Percentiles rank a stretch among this genome's conserved stretches.
Evolutionary conservation across 768 basidiomycete species (phyloP).

Genomic region (Candolleomyces efflorescens): DNA sequence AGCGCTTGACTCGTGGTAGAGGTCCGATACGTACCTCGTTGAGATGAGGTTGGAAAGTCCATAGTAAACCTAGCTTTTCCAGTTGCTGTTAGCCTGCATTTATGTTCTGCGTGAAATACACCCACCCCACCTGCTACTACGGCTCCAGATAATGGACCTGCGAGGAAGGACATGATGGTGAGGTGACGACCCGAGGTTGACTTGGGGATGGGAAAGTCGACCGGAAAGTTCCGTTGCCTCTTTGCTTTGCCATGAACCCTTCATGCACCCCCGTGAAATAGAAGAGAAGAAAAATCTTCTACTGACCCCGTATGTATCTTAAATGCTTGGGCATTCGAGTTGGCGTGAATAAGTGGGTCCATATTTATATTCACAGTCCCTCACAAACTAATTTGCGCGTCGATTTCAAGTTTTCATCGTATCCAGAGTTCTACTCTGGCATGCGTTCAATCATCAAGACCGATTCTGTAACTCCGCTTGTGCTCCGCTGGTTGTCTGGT

Average conservation of each 20-base stretch:
- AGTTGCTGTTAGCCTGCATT: neutral
- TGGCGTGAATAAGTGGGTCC: too few relatives aligned
- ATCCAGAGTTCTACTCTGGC: neutral
- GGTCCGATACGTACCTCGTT: conserved; percentile 39
- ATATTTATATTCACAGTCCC: too few relatives aligned
- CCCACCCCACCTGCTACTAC: conserved; percentile 64
- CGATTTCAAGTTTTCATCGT: too few relatives aligned
- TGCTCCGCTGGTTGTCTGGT: neutral
- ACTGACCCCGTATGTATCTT: too few relatives aligned
- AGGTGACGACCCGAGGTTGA: neutral
- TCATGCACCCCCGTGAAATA: too few relatives aligned
- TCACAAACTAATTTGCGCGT: too few relatives aligned
- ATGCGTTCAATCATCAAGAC: neutral
- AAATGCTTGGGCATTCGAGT: too few relatives aligned
- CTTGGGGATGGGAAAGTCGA: neutral
- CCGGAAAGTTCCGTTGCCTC: neutral
- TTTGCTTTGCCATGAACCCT: too few relatives aligned
- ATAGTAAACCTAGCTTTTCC: conserved; percentile 52
- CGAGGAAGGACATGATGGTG: conserved; percentile 20
- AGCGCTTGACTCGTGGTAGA: too few relatives aligned
- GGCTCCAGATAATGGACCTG: conserved; percentile 68
- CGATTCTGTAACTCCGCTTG: neutral
- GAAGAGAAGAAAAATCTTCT: too few relatives aligned
- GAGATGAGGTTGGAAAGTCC: conserved; percentile 66
- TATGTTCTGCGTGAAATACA: conserved; percentile 4